Base-by-base conservation (phyloP, 371 early-diverging fungal species). In the Mucor piriformis region DNA sequence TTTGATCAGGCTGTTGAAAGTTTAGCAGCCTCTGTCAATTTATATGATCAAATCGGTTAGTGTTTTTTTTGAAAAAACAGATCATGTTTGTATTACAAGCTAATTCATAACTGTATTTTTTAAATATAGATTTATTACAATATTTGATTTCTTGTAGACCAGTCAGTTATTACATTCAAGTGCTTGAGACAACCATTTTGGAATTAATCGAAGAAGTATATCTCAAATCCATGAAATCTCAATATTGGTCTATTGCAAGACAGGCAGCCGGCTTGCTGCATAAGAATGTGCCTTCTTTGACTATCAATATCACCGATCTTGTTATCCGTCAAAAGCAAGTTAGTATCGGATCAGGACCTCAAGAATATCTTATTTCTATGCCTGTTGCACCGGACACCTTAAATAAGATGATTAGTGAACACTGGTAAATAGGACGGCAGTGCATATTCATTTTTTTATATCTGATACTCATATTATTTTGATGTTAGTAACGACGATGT, bases 181-280 rank as follows among this genome's bases (percentile, higher is more conserved):
- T 67, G 3, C 42, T 84, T n/a, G 74, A 79, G 38, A 86, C 88
- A 15, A 85, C 88, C 0, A 76, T 94, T 25, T 61, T 75, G 16
- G 76, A 78, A 3, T 56, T 95, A n/a, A 54, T 95, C 11, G 92
- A 93, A 63, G 94, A 95, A 60, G 87, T 93, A 10, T 95, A 93
- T 67, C 67, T 81, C 50, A 91, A 91, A 64, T 88, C 93, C 3
- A 79, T 87, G 69, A 78, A 81, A 38, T 66, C 88, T 43, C 86
- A 87, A 57, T 79, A 88, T 27, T 95, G 94, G 94, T 82, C 83
- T 20, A 82, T 92, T 50, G 92, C 91, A 13, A 86, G 95, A 27
- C 91, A 91, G 61, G 84, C 89, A 0, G 91, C 93, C 20, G 93
- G 93, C 13, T 65, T 93, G 6, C 72, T 92, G 33, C 73, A 74